Percentiles rank a stretch among this genome's conserved stretches.
Conservation (phyloP, 176 grass and related monocot species). For the Puccinellia tenuiflora region DNA sequence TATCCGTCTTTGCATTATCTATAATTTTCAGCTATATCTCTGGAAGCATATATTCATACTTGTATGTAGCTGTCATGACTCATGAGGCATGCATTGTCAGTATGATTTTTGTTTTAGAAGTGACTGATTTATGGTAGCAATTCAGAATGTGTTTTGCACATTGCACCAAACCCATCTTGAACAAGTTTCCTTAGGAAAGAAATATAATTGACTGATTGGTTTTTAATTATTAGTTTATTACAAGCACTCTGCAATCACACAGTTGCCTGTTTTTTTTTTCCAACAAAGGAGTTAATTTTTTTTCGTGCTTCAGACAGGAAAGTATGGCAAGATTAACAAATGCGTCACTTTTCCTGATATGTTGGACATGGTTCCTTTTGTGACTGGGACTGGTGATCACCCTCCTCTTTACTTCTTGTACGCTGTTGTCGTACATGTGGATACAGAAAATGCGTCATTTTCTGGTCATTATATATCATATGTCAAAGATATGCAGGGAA, state of each 20-base stretch:
- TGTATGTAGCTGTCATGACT: background rate
- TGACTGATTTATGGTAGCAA: background rate
- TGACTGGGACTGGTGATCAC: conserved; percentile 76
- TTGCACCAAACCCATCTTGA: background rate
- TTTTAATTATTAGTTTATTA: background rate
- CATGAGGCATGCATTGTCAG: conserved; percentile 6
- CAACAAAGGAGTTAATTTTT: conserved; percentile 19
- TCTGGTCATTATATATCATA: conserved; percentile 95
- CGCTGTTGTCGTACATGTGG: conserved; percentile 90
- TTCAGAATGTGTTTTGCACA: background rate
- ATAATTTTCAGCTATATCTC: background rate
- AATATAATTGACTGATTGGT: background rate
- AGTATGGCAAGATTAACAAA: conserved; percentile 99
- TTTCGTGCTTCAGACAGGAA: conserved; percentile 67
- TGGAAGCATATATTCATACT: conserved; percentile 15
- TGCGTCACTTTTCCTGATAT: conserved; percentile 96
- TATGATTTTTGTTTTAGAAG: conserved; percentile 5
- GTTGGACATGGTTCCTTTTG: conserved; percentile 99
- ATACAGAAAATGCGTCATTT: conserved; percentile 94
- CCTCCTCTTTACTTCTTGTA: conserved; percentile 96
- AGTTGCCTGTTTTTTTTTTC: background rate
- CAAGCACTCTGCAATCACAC: background rate
- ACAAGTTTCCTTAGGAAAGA: background rate
- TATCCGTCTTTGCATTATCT: background rate
- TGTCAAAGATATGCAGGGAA: conserved; percentile 94